These are phyloP conservation scores for Ceratobasidium sp. DNA, from an alignment of 1,284 basidiomycete genomes.

Conservation along the genomic window DNA sequence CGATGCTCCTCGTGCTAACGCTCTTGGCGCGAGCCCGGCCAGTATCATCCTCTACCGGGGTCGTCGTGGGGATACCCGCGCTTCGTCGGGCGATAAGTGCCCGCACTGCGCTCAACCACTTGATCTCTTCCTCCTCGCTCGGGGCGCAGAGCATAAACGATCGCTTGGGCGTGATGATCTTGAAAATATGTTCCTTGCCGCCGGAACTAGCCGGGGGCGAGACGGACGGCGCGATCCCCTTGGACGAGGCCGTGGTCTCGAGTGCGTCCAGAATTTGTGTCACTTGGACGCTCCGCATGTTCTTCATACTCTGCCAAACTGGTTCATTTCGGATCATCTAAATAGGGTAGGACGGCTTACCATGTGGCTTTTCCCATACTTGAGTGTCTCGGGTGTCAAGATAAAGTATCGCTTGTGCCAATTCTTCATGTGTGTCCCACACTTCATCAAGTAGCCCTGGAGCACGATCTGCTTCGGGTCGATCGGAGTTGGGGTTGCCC, in stretches of 20 bases:
- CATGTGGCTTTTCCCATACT: slow-evolving; percentile 92
- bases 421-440: slow-evolving; percentile 89
- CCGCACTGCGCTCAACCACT: slow-evolving; percentile 95
- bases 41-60: slow-evolving; percentile 5
- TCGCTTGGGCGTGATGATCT: slow-evolving; percentile 95
- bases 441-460: slow-evolving; percentile 97
- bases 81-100: slow-evolving; percentile 82
- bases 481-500: slow-evolving; percentile 60
- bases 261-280: slow-evolving; percentile 91
- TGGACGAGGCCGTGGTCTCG: slow-evolving; percentile 61
- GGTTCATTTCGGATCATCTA: slow-evolving; percentile 45
- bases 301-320: slow-evolving; percentile 78
- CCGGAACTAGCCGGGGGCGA: slow-evolving; percentile 31
- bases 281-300: slow-evolving; percentile 88
- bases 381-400: slow-evolving; percentile 81
- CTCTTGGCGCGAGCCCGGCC: slow-evolving; percentile 30
- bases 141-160: slow-evolving; percentile 93
- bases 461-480: slow-evolving; percentile 81
- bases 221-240: slow-evolving; percentile 48
- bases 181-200: slow-evolving; percentile 77
- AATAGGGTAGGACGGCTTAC: slow-evolving; percentile 58
- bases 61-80: neutral
- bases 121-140: slow-evolving; percentile 97
- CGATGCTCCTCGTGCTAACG: slow-evolving; percentile 34
- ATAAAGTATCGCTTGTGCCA: slow-evolving; percentile 98